Evolutionary conservation across 2,329 filamentous ascomycete genomes (phyloP), one percentile per base, ranked within the genome.

Genomic region (Rachicladosporium sp.): DNA sequence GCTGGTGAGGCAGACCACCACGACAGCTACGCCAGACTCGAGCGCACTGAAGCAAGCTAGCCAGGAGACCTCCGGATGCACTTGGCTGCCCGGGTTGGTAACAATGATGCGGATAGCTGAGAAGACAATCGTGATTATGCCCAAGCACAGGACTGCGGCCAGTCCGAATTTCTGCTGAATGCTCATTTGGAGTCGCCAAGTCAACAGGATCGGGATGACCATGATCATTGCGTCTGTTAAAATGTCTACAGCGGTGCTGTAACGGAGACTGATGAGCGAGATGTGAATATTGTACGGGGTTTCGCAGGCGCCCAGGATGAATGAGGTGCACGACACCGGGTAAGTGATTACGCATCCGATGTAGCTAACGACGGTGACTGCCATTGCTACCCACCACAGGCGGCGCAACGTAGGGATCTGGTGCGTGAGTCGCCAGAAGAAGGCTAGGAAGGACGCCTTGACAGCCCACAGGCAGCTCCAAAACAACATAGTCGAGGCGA

Each of bases 391-490:
- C 46, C 50, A 52, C 48, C 48, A 53, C 32, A 41, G 43, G 15
- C 31, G 37, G 21, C 45, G 40, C 11, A 46, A 46, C 29, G 43
- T 40, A 10, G 21, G 11, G 15, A 46, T n/a, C 6, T 40, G 30
- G 10, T 33, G 33, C 8, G 35, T 35, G 7, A 45, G 46, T 34
- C 35, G 35, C 13, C 36, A 40, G 37, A 51, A 54, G 34, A 50
- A 45, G 10, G 46, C 44, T 36, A 48, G 34, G 6, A 50, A 48
- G n/a, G 42, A 46, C 3, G 37, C 46, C 33, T 54, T 53, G 33
- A 53, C 44, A 4, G 23, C 33, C 51, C 51, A 53, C 8, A 52
- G 36, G 35, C 48, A 51, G 9, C 37, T 45, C 46, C 46, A 52
- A 35, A 51, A 53, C 6, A 51, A 8, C 1, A 53, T n/a, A 2